A percentile compares a stretch with the other conserved stretches of the same genome.
Conservation (phyloP, 257 asterid species). For the Handroanthus guayacan region DNA sequence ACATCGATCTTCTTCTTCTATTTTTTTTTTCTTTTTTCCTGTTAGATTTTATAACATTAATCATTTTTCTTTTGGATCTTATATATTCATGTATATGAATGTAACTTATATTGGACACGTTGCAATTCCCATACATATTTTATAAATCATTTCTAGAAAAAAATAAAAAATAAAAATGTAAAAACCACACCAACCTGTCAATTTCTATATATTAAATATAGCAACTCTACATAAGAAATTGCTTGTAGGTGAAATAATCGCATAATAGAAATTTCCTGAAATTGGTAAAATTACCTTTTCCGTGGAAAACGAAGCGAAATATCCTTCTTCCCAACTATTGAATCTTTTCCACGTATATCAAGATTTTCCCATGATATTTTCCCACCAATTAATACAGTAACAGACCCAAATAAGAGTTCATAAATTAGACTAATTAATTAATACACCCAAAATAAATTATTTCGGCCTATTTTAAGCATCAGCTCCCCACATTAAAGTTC, state of each 20-base stretch:
- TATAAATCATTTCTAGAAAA: too few species aligned
- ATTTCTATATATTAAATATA: neutral
- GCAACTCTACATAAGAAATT: neutral
- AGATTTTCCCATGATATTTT: slow-evolving; percentile 23
- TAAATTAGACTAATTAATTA: neutral
- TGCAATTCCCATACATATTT: too few species aligned
- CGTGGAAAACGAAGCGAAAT: neutral
- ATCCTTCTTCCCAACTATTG: slow-evolving; percentile 19
- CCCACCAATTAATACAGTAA: slow-evolving; percentile 33
- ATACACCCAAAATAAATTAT: too few species aligned
- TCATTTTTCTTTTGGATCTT: too few species aligned
- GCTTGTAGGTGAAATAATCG: neutral
- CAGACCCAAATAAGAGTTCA: slow-evolving; percentile 7
- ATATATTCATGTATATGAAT: too few species aligned
- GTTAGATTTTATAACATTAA: too few species aligned
- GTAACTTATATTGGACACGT: too few species aligned
- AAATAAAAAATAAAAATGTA: too few species aligned
- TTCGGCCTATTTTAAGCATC: neutral
- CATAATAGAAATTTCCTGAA: neutral
- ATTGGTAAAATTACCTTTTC: neutral
- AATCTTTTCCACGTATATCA: slow-evolving; percentile 23
- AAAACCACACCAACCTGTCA: neutral
- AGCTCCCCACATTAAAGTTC: slow-evolving; percentile 30
- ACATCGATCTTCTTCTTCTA: too few species aligned
- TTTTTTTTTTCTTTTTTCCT: too few species aligned